These are phyloP conservation scores for Amanita subjunquillea DNA, from an alignment of 768 basidiomycete genomes.

Conservation along the genomic window DNA sequence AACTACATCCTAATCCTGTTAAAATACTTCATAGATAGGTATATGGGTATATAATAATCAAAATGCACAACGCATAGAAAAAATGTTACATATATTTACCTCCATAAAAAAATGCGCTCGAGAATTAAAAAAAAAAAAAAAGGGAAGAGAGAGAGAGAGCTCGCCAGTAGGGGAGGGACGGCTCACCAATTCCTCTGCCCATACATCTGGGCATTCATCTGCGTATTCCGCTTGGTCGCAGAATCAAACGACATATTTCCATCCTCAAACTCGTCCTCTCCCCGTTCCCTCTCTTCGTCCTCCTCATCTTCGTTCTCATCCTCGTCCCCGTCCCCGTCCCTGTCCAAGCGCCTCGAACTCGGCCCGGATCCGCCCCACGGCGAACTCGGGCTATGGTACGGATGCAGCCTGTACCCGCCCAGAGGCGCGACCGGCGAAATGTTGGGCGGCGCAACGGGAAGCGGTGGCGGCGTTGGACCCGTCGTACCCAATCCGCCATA, in stretches of 20 bases:
- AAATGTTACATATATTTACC: no score
- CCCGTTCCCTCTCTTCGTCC: not conserved
- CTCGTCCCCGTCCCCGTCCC: no score
- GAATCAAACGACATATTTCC: conserved; percentile 1
- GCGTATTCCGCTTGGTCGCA: conserved; percentile 3
- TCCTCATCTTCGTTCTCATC: no score
- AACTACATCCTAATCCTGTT: no score
- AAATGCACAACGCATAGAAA: no score
- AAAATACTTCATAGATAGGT: no score
- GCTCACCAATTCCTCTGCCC: conserved; percentile 1
- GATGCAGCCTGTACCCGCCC: not conserved
- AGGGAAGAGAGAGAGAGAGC: not conserved
- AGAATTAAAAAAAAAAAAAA: no score
- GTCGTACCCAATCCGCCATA: no score
- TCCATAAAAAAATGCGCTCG: no score
- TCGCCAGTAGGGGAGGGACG: not conserved
- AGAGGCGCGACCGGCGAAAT: not conserved
- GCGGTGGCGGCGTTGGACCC: no score
- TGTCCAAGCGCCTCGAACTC: no score
- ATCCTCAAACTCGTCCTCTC: not conserved
- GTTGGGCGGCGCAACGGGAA: not conserved
- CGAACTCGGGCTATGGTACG: not conserved
- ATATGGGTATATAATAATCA: no score
- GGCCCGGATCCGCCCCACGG: not conserved
- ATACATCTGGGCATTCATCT: conserved; percentile 3